Evolutionary conservation across 139 green algal genomes (phyloP), one percentile per base, ranked within the genome.

Genomic region (Haematococcus lacustris): DNA sequence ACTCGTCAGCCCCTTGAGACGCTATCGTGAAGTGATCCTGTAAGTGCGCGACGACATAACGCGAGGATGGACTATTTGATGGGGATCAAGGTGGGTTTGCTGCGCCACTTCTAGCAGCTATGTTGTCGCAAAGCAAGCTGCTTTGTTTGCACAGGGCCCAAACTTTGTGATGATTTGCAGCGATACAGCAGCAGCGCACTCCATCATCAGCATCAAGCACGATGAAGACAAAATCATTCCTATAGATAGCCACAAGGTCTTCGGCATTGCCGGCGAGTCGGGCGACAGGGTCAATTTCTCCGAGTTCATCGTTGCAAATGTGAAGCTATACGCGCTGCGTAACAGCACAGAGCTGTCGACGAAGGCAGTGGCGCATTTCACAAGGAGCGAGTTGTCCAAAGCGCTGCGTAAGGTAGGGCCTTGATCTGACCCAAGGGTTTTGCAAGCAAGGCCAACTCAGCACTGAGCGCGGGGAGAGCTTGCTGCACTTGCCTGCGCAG

Each of bases 151-250:
- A 28, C 53, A 68, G 70, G 76, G 94, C 26, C 88, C 91, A 32
- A 92, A 97, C 60, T 99, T 99, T 73, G 92, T 94, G n/a, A 85
- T 99, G 79, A 77, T 99, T 0, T 96, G 89, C 73, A 86, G 87
- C 68, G 95, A 98, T 79, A 97, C 90, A 0, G 83, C 72, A 7
- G 92, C 93, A 9, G 80, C 84, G 38, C 89, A 97, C 68, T 89
- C 86, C 25, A 97, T 99, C 81, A 93, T 99, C 64, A 91, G 88
- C 28, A 97, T 98, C 74, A 99, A 99, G 82, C 82, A 93, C 40
- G 94, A 98, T 69, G 96, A 99, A 80, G 91, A 97, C 76, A 97
- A 97, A 79, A 91, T 96, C 71, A 76, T 93, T 43, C 85, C 87
- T 32, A 80, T 91, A 2, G 94, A 98, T 77, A 64, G 30, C 3